Evolutionary conservation across 2,329 filamentous ascomycete genomes (phyloP), one percentile per base, ranked within the genome.

Genomic region (Lasiodiplodia citricola): DNA sequence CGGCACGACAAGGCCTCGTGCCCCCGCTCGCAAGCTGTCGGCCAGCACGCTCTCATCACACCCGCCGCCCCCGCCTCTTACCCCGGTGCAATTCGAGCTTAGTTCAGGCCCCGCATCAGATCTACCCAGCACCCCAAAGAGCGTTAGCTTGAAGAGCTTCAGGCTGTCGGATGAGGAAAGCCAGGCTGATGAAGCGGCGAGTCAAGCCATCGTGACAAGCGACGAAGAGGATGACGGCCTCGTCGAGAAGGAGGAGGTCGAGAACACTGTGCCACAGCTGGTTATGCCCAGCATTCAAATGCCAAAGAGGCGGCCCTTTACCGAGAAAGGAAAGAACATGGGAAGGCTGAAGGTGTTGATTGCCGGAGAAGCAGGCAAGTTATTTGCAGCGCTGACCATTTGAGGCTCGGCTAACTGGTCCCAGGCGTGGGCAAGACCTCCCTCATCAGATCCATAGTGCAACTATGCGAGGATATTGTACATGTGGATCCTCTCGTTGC

Each of bases 201-300:
- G 85, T 71, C 87, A 89, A 73, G 85, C 83, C 3, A 77, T 88
- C 18, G 81, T 79, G 18, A 88, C 86, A 23, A 80, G 84, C 74
- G 81, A 85, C 71, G 82, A 90, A 73, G 83, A 88, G 75, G 90
- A 87, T 77, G 85, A 83, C 44, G 76, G 76, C 70, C 73, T 71
- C 8, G 76, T 77, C 10, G 74, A 74, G 11, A 74, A 75, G 60
- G 66, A 78, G 3, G 74, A 76, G 35, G 79, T 81, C 79, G 82
- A 75, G 74, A 81, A 74, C 25, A 82, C 58, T 83, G 78, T 82
- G 51, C 91, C 91, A 28, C 94, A 98, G 79, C 86, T 99, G n/a
- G 92, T 99, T 70, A 99, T 99, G 96, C 96, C 96, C 5, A 97
- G 94, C 76, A 91, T 99, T 74, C 90, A 88, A 70, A 96, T 99